Conservation (phyloP, 306 rosid species). For the Medicago ruthenica region DNA sequence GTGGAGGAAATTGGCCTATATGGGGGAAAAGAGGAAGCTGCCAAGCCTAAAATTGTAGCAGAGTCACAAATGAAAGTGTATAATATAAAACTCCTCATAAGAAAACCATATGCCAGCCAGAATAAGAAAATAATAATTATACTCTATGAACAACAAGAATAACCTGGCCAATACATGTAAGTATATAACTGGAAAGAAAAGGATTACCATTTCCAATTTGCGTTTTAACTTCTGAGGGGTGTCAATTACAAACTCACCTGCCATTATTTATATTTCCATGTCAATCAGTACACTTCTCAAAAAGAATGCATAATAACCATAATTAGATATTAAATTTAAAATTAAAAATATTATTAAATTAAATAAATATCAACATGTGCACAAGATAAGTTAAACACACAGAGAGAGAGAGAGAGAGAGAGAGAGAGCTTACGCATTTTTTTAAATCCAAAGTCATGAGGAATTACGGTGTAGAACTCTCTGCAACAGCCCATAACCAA, state of each 20-base stretch:
- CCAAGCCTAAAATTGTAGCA: constrained; percentile 17
- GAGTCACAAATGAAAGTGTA: constrained; percentile 16
- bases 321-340: background rate
- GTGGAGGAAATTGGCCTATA: constrained; percentile 16
- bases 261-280: constrained; percentile 40
- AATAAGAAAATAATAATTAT: constrained; percentile 3
- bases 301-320: constrained; percentile 34
- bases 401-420: background rate
- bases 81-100: constrained; percentile 14
- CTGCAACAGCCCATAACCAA: constrained; percentile 61
- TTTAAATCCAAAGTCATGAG: constrained; percentile 93
- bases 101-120: constrained; percentile 17
- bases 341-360: constrained; percentile 8
- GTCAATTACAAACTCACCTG: constrained; percentile 91
- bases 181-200: constrained; percentile 27
- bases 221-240: constrained; percentile 86
- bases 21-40: constrained; percentile 32
- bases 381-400: constrained; percentile 16
- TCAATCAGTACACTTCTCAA: constrained; percentile 33
- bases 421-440: constrained; percentile 78
- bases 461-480: constrained; percentile 95
- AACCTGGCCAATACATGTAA: constrained; percentile 18
- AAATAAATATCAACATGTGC: background rate
- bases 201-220: constrained; percentile 90
- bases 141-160: constrained; percentile 32